Conservation (phyloP, 192 early-diverging fungal genomes). For the Rhizoclosmatium sp. region DNA sequence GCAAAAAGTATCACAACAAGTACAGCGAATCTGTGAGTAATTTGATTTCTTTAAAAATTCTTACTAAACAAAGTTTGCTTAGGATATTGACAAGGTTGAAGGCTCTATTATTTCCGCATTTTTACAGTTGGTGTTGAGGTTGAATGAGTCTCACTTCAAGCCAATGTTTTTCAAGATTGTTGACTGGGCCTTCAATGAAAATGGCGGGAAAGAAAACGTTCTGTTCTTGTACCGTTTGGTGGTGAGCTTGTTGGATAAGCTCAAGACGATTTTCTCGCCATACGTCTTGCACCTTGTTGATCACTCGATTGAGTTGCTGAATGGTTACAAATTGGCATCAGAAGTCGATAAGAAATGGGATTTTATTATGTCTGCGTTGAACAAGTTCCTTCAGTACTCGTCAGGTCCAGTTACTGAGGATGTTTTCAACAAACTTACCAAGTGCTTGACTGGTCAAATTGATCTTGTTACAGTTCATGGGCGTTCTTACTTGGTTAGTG, state of each 20-base stretch:
- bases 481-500: conserved; percentile 38
- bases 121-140: conserved; percentile 83
- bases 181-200: conserved; percentile 69
- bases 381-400: conserved; percentile 35
- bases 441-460: conserved; percentile 80
- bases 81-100: conserved; percentile 58
- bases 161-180: conserved; percentile 89
- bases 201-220: conserved; percentile 37
- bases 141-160: conserved; percentile 95
- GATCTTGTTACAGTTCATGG: conserved; percentile 57
- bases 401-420: conserved; percentile 74
- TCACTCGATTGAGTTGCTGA: conserved; percentile 7
- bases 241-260: conserved; percentile 43
- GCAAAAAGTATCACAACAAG: conserved; percentile 43
- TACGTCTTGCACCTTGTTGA: conserved; percentile 31
- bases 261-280: conserved; percentile 46
- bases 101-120: conserved; percentile 76
- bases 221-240: conserved; percentile 37
- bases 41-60: not conserved
- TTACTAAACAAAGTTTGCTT: not conserved
- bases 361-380: not conserved
- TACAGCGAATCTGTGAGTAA: not conserved
- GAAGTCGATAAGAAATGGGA: conserved; percentile 23
- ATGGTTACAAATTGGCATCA: not conserved
- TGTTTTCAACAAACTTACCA: conserved; percentile 77